Evolutionary conservation across 2,329 filamentous ascomycete genomes (phyloP).

Genomic region (Teratosphaeria epicoccoides): DNA sequence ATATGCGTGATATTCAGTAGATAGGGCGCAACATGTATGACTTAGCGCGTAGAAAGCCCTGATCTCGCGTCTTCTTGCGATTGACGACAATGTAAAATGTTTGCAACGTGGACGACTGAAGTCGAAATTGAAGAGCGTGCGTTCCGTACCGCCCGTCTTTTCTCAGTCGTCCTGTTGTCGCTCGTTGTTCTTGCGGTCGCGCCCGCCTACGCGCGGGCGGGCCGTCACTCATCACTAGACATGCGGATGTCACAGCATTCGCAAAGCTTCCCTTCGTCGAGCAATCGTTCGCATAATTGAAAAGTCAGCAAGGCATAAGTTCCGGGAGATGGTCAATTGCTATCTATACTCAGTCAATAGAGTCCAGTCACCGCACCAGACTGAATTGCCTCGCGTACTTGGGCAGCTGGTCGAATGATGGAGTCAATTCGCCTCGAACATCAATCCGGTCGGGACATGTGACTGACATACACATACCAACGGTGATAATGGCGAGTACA

Average conservation of each 20-base stretch:
- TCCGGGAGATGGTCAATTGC: too few species aligned
- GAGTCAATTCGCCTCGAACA: too few species aligned
- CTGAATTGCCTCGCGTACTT: not conserved
- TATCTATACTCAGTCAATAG: not conserved
- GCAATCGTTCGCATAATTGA: too few species aligned
- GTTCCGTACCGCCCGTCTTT: not conserved
- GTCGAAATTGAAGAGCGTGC: constrained; percentile 2
- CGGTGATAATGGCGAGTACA: constrained; percentile 13
- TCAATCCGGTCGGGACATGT: too few species aligned
- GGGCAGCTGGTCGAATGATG: not conserved
- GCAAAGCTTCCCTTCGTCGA: not conserved
- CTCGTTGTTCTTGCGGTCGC: too few species aligned
- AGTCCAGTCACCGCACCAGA: not conserved
- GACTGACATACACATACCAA: too few species aligned
- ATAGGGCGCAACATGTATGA: constrained; percentile 1
- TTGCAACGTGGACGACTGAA: not conserved
- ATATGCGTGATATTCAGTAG: constrained; percentile 1
- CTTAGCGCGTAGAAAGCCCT: not conserved
- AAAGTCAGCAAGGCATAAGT: too few species aligned
- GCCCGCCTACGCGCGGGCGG: too few species aligned
- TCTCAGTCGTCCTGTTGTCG: too few species aligned
- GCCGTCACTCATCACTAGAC: not conserved
- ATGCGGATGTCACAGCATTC: not conserved
- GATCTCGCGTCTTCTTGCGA: not conserved
- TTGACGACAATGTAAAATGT: not conserved